Conservation (phyloP, 805 yeast genomes). For the Brettanomyces custersianus region DNA sequence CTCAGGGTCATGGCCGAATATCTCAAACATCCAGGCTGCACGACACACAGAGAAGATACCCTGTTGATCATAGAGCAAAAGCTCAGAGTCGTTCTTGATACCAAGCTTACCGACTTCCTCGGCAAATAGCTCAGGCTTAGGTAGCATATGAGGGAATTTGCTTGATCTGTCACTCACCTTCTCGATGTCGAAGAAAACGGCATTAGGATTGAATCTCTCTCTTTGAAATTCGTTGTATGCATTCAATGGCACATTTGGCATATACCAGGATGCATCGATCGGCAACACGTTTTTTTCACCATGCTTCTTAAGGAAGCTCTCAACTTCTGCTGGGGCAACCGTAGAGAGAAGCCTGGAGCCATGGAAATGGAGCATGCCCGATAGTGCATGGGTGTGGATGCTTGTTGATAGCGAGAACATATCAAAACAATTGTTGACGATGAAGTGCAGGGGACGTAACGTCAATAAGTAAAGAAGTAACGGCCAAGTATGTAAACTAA, state of each 20-base stretch:
- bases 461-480: too few species aligned
- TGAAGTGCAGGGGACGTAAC: too few species aligned
- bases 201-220: constrained; percentile 48
- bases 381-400: too few species aligned
- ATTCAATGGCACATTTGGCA: constrained; percentile 64
- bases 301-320: constrained; percentile 8
- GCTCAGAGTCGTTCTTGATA: constrained; percentile 40
- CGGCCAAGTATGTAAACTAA: too few species aligned
- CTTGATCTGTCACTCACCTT: constrained; percentile 49
- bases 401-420: too few species aligned
- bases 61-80: constrained; percentile 77
- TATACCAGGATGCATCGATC: constrained; percentile 86
- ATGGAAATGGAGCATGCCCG: too few species aligned
- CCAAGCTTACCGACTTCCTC: constrained; percentile 47
- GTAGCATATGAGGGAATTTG: constrained; percentile 87
- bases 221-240: constrained; percentile 49
- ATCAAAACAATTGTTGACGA: too few species aligned
- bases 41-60: constrained; percentile 88
- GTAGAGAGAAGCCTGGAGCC: constrained; percentile 11
- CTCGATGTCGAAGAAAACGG: constrained; percentile 77
- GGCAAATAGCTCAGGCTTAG: constrained; percentile 48
- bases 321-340: constrained; percentile 18
- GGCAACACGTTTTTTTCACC: constrained; percentile 30
- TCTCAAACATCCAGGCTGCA: constrained; percentile 81
- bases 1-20: constrained; percentile 59